phyloP scores from a whole-genome alignment of 257 asterid genomes.

The Haberlea rhodopensis region DNA sequence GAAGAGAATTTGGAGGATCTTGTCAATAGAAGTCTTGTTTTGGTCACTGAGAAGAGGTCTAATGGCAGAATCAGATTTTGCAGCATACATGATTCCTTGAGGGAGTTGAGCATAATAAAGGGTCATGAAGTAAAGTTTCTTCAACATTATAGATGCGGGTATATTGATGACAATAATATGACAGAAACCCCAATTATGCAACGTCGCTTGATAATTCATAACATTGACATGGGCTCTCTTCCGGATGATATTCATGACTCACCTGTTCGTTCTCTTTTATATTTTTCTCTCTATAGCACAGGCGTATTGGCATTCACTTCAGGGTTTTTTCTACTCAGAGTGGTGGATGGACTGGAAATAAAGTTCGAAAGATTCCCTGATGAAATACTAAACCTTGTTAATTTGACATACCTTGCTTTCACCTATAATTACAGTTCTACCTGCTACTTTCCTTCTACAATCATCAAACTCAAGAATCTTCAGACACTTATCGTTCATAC shows the following conservation, averaged over 20 bases:
- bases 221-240: not conserved
- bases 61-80: not conserved
- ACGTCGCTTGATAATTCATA: not conserved
- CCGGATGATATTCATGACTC: not conserved
- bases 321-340: not conserved
- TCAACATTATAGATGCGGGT: not conserved
- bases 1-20: not conserved
- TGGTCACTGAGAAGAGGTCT: no score
- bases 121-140: conserved; percentile 3
- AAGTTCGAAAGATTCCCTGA: not conserved
- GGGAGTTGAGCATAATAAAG: not conserved
- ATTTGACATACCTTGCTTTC: conserved; percentile 8
- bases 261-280: not conserved
- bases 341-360: not conserved
- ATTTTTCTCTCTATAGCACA: not conserved
- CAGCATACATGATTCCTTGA: not conserved
- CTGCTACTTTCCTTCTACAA: no score
- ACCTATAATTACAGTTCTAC: not conserved
- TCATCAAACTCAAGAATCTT: no score
- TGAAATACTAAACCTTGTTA: not conserved
- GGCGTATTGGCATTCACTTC: no score
- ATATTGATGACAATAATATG: no score
- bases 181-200: not conserved
- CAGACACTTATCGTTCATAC: not conserved
- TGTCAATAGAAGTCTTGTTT: not conserved